Evolutionary conservation across 768 basidiomycete genomes (phyloP), one percentile per base, ranked within the genome.

Genomic region (Thelephora ganbajun): DNA sequence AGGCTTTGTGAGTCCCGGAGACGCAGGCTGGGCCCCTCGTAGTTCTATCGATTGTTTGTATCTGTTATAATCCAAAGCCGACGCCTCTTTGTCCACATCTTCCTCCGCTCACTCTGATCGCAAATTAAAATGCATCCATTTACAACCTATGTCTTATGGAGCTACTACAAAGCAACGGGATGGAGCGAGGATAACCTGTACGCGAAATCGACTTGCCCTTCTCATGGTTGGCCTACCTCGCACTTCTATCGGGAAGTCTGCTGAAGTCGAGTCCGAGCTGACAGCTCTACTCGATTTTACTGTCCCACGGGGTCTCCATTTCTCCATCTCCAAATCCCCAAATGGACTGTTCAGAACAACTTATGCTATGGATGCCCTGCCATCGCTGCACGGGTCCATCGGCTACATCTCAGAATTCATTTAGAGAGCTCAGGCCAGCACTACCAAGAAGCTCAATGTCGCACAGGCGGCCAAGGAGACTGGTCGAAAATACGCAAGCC

Each of bases 161-260:
- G 74, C 61, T 97, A 94, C 64, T 92, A 90, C 69, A 75, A 77
- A 54, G 80, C 79, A n/a, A 96, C 90, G 30, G 87, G 89, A 52
- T 98, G 94, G 94, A 92, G 91, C 56, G 89, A 94, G 60, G 93
- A 97, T 64, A 94, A 94, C 57, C 70, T 94, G 18, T 97, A 89
- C 58, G 78, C 84, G 2, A 89, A 93, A 53, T 57, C 97, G 39
- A 96, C 90, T 1, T 77, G 88, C 47, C 85, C 90, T 33, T 94
- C 92, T 1, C 81, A 76, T 66, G 86, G 91, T 94, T 50, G 30
- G 61, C 56, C 9, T 18, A 35, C 18, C 26, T 35, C 14, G 45
- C 22, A 11, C 20, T 45, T 35, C 51, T 41, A 45, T 54, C 45
- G 34, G 35, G 49, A 30, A 33, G 44, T 22, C 35, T 46, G 36